These are phyloP conservation scores for Marsdenia floribunda DNA, from an alignment of 257 asterid species.

Conservation along the genomic window DNA sequence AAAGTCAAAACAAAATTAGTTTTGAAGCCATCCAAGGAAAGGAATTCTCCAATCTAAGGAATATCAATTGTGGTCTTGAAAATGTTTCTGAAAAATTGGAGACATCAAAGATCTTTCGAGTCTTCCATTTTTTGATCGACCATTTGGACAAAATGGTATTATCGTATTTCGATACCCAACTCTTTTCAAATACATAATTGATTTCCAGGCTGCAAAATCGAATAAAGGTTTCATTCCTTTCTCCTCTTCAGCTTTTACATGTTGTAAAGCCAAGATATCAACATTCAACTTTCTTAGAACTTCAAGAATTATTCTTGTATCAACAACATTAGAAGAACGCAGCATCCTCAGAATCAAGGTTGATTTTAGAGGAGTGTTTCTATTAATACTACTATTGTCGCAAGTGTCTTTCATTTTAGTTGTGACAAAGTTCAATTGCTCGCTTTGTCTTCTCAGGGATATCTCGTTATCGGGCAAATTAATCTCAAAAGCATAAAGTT, in stretches of 20 bases:
- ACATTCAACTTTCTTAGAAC: constrained; percentile 75
- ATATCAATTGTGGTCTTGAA: constrained; percentile 90
- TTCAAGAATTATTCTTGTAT: constrained; percentile 49
- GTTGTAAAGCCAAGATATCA: constrained; percentile 81
- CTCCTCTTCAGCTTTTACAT: constrained; percentile 94
- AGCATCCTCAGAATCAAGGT: constrained; percentile 22
- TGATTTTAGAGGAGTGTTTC: constrained; percentile 51
- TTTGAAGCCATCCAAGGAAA: constrained; percentile 28
- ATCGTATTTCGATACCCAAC: constrained; percentile 97
- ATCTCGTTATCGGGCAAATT: constrained; percentile 91
- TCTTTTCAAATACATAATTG: constrained; percentile 89
- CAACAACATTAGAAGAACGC: neutral
- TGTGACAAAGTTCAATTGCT: constrained; percentile 34
- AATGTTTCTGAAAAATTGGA: constrained; percentile 85
- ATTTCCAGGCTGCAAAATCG: constrained; percentile 71
- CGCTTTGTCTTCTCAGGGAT: constrained; percentile 58
- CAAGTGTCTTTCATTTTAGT: constrained; percentile 17
- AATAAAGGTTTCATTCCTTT: constrained; percentile 85
- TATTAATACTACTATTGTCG: constrained; percentile 27
- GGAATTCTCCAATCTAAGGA: constrained; percentile 69
- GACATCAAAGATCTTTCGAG: constrained; percentile 69
- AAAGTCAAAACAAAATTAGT: constrained; percentile 31
- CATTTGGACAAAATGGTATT: constrained; percentile 80
- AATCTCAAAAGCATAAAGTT: constrained; percentile 14
- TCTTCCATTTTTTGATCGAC: constrained; percentile 88